Evolutionary conservation across 805 yeast species (phyloP).

Genomic region (Lipomyces chichibuensis): DNA sequence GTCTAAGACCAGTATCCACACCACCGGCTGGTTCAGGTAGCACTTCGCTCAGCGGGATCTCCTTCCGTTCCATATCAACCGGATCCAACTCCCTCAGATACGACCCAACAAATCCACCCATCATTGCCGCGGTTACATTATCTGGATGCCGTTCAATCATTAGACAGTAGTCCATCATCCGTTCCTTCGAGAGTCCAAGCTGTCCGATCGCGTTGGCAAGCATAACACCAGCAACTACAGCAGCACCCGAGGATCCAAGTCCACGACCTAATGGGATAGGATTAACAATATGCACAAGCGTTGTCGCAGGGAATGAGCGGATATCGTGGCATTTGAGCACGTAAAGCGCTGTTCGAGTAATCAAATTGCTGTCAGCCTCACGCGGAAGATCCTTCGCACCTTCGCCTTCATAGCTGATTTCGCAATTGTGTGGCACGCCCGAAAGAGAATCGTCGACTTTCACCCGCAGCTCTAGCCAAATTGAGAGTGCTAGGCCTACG

Average conservation of each 20-base stretch:
- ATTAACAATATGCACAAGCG: conserved; percentile 75
- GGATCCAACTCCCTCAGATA: conserved; percentile 79
- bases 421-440: conserved; percentile 63
- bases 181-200: conserved; percentile 68
- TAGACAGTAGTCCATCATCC: conserved; percentile 90
- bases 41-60: conserved; percentile 82
- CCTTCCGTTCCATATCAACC: conserved; percentile 71
- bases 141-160: conserved; percentile 99
- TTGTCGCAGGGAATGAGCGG: conserved; percentile 78
- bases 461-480: conserved; percentile 72
- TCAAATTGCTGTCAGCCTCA: conserved; percentile 74
- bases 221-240: conserved; percentile 95
- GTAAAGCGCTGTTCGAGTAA: conserved; percentile 90
- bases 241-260: conserved; percentile 96
- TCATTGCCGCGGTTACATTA: conserved; percentile 97
- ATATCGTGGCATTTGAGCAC: conserved; percentile 83
- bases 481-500: conserved; percentile 82
- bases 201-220: conserved; percentile 84
- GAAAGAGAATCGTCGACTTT: conserved; percentile 57
- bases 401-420: conserved; percentile 69
- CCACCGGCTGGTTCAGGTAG: conserved; percentile 79
- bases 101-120: conserved; percentile 98
- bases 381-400: conserved; percentile 83
- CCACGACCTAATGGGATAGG: conserved; percentile 98
- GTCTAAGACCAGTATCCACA: conserved; percentile 65